Evolutionary conservation across 1,284 basidiomycete genomes (phyloP).

Genomic region (Butyriboletus appendiculatus): DNA sequence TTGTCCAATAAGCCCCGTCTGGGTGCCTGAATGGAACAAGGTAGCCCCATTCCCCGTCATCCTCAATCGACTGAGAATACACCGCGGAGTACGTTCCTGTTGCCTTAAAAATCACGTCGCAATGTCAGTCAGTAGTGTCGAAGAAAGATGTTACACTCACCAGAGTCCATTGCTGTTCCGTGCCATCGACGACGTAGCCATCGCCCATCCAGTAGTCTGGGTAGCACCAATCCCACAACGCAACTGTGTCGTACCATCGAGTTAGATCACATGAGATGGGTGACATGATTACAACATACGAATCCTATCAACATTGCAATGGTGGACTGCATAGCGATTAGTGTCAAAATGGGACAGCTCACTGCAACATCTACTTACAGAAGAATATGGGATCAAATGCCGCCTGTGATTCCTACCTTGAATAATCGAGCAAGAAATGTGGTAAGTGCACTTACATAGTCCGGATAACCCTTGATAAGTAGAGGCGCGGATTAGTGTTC

Average conservation of each 20-base stretch:
- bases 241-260: slow-evolving; percentile 9
- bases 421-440: not conserved
- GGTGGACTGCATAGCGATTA: slow-evolving; percentile 19
- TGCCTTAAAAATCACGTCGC: slow-evolving; percentile 1
- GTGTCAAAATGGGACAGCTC: not conserved
- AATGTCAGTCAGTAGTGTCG: not conserved
- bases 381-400: slow-evolving; percentile 28
- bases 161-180: slow-evolving; percentile 22
- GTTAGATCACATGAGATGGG: not conserved
- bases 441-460: slow-evolving; percentile 20
- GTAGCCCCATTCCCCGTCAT: slow-evolving; percentile 20
- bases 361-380: slow-evolving; percentile 12
- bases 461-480: slow-evolving; percentile 13
- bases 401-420: slow-evolving; percentile 11
- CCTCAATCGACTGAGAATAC: slow-evolving; percentile 22
- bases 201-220: slow-evolving; percentile 24
- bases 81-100: slow-evolving; percentile 22
- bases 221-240: slow-evolving; percentile 31
- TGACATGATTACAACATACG: slow-evolving; percentile 8
- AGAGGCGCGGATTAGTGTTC: not conserved
- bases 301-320: slow-evolving; percentile 27
- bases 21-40: slow-evolving; percentile 25
- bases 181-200: slow-evolving; percentile 14
- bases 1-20: slow-evolving; percentile 27
- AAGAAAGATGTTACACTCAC: slow-evolving; percentile 1